A percentile compares a stretch with the other conserved stretches of the same genome.
phyloP scores from a whole-genome alignment of 495 filamentous ascomycete genomes.

The Penicillium alfredii region DNA sequence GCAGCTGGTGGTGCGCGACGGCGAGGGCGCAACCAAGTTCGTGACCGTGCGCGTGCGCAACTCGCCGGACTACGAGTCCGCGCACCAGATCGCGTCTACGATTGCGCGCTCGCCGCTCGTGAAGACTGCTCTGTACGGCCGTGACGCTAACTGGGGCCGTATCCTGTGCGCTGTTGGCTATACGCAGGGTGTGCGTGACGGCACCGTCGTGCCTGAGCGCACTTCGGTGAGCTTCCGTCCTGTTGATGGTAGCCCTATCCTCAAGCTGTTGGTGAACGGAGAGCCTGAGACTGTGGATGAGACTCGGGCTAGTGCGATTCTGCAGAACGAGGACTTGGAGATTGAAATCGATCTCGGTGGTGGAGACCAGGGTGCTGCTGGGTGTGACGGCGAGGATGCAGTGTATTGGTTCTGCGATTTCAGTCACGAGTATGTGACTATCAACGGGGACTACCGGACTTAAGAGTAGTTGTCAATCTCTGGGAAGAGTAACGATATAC shows the following conservation, averaged over 20 bases:
- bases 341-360: conserved; percentile 63
- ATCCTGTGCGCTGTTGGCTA: conserved; percentile 95
- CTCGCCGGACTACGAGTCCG: conserved; percentile 58
- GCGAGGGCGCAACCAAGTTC: conserved; percentile 97
- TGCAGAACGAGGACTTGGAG: conserved; percentile 81
- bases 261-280: conserved; percentile 83
- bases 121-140: conserved; percentile 94
- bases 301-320: conserved; percentile 72
- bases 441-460: conserved; percentile 88
- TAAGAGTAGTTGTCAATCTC: no score
- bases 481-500: no score
- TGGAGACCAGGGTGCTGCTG: conserved; percentile 36
- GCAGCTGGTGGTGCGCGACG: conserved; percentile 89
- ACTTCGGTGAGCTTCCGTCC: conserved; percentile 92
- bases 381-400: conserved; percentile 60
- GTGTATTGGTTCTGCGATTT: conserved; percentile 96
- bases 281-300: conserved; percentile 94
- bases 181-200: conserved; percentile 59
- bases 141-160: conserved; percentile 97
- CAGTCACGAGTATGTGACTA: conserved; percentile 94
- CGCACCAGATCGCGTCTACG: conserved; percentile 67
- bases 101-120: conserved; percentile 94
- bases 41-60: conserved; percentile 84
- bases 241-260: conserved; percentile 67
- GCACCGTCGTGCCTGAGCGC: conserved; percentile 67